Evolutionary conservation across 768 basidiomycete species (phyloP).

Genomic region (Mycena galericulata): DNA sequence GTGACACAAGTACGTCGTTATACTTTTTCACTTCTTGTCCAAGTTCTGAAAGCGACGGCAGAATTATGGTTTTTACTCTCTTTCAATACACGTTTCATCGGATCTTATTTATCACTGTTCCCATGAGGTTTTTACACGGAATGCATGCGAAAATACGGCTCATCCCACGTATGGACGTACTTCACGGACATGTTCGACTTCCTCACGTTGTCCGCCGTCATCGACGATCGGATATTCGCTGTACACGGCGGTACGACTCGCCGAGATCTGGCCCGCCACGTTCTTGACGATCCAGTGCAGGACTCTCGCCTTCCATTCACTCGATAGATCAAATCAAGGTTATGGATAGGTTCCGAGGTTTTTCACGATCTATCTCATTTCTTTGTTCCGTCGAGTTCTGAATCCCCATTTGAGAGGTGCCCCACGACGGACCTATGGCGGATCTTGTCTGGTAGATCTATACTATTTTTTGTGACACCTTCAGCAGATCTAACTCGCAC

Average conservation of each 20-base stretch:
- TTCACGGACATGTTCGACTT: conserved; percentile 99
- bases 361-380: conserved; percentile 6
- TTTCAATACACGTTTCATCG: too few species aligned
- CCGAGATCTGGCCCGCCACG: conserved; percentile 17
- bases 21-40: background rate
- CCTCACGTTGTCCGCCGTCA: conserved; percentile 95
- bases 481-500: conserved; percentile 1
- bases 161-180: conserved; percentile 96
- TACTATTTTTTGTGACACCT: background rate
- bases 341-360: conserved; percentile 58
- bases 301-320: conserved; percentile 87
- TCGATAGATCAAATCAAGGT: conserved; percentile 31
- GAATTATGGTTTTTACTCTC: conserved; percentile 99
- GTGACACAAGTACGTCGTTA: conserved; percentile 86
- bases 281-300: conserved; percentile 52
- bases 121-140: conserved; percentile 85
- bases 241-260: conserved; percentile 87
- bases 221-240: conserved; percentile 99
- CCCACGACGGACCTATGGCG: conserved; percentile 99
- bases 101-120: too few species aligned
- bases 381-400: conserved; percentile 5
- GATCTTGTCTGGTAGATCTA: conserved; percentile 88
- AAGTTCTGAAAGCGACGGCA: conserved; percentile 45
- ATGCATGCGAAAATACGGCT: conserved; percentile 97
- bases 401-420: conserved; percentile 72